Evolutionary conservation across 495 filamentous ascomycete genomes (phyloP), one percentile per base, ranked within the genome.

Genomic region (Neurospora terricola): DNA sequence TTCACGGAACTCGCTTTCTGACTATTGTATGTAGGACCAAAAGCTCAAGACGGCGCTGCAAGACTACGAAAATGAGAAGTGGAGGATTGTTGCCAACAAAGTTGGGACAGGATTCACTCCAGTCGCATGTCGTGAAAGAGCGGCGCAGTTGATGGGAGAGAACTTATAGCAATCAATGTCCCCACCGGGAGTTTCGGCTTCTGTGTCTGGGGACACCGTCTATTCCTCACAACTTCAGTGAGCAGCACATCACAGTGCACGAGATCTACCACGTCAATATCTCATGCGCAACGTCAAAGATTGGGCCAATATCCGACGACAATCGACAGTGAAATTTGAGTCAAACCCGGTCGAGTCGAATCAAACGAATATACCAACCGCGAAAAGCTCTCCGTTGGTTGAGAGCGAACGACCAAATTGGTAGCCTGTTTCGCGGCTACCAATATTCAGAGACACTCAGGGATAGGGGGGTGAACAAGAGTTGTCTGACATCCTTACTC

Each of bases 61-160:
- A 77, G 93, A 96, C 76, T 97, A 97, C 82, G 93, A 97, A 78
- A 90, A 92, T 80, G 93, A 97, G 78, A 91, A 92, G 75, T 97
- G 94, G 94, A 88, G 92, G 70, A 90, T 94, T 77, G 89, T 97
- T 69, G 89, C 94, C 76, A 90, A 89, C 76, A 97, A 96, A 81
- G 90, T 97, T 76, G 94, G 94, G 40, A 90, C 87, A 72, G 93
- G 94, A 16, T 94, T 95, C 78, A 94, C 92, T 11, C 91, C 94
- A 12, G 88, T 88, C 42, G 93, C 93, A 21, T 97, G 94, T 84
- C 90, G 90, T 77, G 92, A 94, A 77, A 91, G 93, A 79, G 92
- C 92, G 59, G 80, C 82, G 71, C 88, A 93, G 79, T 77, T 91
- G 72, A 76, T 75, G 71, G 82, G 81, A 39, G 82, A 84, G 54